Evolutionary conservation across 1,139 yeast species (phyloP).

Genomic region (Saccharomycopsis hybrid): DNA sequence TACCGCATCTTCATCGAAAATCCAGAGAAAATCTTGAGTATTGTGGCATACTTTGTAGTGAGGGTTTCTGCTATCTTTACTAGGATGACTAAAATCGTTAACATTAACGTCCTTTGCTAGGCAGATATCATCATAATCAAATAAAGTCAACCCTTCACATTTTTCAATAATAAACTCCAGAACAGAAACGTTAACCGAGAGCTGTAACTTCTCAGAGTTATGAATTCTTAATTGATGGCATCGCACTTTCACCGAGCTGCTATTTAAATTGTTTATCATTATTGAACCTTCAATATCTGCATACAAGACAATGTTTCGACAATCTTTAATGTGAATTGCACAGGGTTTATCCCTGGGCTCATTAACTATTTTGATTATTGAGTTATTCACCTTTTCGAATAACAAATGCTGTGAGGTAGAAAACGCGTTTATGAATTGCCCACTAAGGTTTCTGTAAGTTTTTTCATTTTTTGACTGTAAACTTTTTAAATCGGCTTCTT

Average conservation of each 20-base stretch:
- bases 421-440: not conserved
- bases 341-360: no score
- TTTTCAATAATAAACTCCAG: constrained; percentile 13
- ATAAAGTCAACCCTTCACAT: no score
- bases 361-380: constrained; percentile 1
- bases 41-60: no score
- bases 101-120: no score
- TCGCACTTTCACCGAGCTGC: not conserved
- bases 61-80: constrained; percentile 1
- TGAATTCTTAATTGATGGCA: constrained; percentile 20
- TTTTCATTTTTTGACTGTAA: not conserved
- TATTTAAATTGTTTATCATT: constrained; percentile 6
- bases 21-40: no score
- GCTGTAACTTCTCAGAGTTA: not conserved
- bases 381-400: not conserved
- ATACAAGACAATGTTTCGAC: not conserved
- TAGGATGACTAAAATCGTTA: constrained; percentile 17
- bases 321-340: constrained; percentile 4
- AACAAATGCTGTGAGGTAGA: not conserved
- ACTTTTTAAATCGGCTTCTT: no score
- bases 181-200: constrained; percentile 1
- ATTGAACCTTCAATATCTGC: constrained; percentile 10
- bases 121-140: no score
- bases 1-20: no score
- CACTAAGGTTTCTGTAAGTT: not conserved